Evolutionary conservation across 2,329 filamentous ascomycete genomes (phyloP).

Genomic region (Plectosphaerella cucumerina): DNA sequence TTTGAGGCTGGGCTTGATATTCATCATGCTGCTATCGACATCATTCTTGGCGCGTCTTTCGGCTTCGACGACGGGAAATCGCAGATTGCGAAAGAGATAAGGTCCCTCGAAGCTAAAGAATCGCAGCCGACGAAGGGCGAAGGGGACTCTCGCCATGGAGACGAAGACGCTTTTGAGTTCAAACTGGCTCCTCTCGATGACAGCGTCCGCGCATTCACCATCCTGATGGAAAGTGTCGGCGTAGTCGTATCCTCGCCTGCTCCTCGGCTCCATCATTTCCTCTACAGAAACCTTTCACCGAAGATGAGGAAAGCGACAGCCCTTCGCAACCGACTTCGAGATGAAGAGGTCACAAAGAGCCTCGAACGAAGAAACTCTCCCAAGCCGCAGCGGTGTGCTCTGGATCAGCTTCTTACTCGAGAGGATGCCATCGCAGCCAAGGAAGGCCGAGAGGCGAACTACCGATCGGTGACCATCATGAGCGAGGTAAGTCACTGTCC

Average conservation of each 20-base stretch:
- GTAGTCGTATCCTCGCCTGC: not conserved
- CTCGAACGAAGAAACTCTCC: not conserved
- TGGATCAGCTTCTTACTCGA: constrained; percentile 27
- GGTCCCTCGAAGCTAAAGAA: not conserved
- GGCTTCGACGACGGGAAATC: constrained; percentile 8
- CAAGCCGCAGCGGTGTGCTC: constrained; percentile 9
- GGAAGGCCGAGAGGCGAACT: constrained; percentile 20
- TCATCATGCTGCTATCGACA: constrained; percentile 25
- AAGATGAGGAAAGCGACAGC: not conserved
- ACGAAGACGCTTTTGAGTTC: not conserved
- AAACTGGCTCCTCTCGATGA: not conserved
- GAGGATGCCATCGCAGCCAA: constrained; percentile 25
- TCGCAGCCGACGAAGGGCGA: not conserved
- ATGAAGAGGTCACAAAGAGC: constrained; percentile 3
- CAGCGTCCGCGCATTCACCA: not conserved
- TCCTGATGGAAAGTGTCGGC: not conserved
- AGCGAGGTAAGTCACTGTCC: constrained; percentile 29
- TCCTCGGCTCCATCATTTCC: not conserved
- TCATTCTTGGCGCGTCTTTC: constrained; percentile 29
- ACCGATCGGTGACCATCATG: constrained; percentile 22
- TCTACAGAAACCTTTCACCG: not conserved
- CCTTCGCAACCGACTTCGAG: not conserved
- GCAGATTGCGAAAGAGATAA: not conserved
- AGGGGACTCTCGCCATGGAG: not conserved
- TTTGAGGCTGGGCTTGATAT: constrained; percentile 28